These are phyloP conservation scores for Paecilomyces fulvus DNA, from an alignment of 2,329 filamentous ascomycete genomes.

Conservation along the genomic window DNA sequence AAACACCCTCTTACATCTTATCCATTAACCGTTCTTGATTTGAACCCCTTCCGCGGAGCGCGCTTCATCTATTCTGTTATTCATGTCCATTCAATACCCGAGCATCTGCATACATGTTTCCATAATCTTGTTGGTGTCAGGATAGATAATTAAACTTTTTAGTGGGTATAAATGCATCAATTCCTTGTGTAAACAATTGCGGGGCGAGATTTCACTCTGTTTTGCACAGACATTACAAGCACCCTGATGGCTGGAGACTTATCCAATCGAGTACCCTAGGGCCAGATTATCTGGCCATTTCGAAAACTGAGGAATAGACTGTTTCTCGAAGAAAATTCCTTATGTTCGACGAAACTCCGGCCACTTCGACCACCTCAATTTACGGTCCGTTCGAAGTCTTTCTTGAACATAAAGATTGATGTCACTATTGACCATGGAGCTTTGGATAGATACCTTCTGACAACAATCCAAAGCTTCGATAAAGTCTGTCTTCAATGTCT, in stretches of 20 bases:
- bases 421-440: slow-evolving; percentile 7
- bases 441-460: slow-evolving; percentile 6
- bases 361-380: slow-evolving; percentile 5
- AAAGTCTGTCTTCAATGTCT: slow-evolving; percentile 8
- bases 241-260: too few relatives aligned
- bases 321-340: too few relatives aligned
- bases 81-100: background rate
- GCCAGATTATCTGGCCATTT: too few relatives aligned
- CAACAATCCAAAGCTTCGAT: slow-evolving; percentile 1
- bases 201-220: too few relatives aligned
- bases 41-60: background rate
- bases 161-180: background rate
- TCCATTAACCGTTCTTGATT: too few relatives aligned
- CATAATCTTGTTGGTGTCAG: background rate
- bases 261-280: too few relatives aligned
- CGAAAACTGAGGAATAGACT: too few relatives aligned
- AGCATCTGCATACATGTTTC: background rate
- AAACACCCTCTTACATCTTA: too few relatives aligned
- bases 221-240: too few relatives aligned
- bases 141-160: background rate
- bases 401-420: slow-evolving; percentile 9
- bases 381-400: slow-evolving; percentile 3
- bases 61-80: background rate
- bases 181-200: background rate
- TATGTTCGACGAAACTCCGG: background rate